Base-by-base conservation (phyloP, 352 stramenopile species). In the Pythium oligandrum region DNA sequence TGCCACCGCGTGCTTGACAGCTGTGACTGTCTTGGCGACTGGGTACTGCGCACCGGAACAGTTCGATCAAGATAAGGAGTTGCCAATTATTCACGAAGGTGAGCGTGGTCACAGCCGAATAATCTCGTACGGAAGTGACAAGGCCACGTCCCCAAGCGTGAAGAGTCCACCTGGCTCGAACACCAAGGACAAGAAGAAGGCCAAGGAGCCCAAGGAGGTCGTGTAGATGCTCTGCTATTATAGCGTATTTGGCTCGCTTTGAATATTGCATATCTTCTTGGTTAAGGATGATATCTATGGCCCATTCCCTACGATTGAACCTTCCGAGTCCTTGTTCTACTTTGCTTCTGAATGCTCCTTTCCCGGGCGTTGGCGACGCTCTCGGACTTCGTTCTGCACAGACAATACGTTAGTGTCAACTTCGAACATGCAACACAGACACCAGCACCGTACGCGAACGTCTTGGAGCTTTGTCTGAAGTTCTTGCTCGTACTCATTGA, bases 381-480 rank as follows among this genome's bases (percentile, higher is more conserved):
- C 32, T n/a, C 63, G 63, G 12, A 62, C n/a, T 39, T 71, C 62
- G 26, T 74, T 59, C 66, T 74, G 38, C 17, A 26, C 0, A 26
- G 17, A 26, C 17, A 26, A 26, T 26, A 26, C 17, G 17, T 26
- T 26, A 26, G 17, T 26, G 17, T 26, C 17, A 26, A 26, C 17
- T 26, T 26, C 17, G 17, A 26, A 26, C 17, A 26, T 31, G 39
- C 39, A 49, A 66, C 57, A 50, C 44, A 17, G 8, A 30, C 31
- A 38, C 43, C 17, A 49, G 9, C 6, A 51, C 66, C 70, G 53
- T 75, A 81, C 70, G 51, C 63, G 73, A 6, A 84, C 70, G 48
- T 73, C 59, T 3, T 50, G 49, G 38, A 89, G 71, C 42, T 85
- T 84, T 35, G 61, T 44, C 38, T 84, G 66, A 6, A 89, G 70